Evolutionary conservation across 2,329 filamentous ascomycete species (phyloP).

Genomic region (Ophiostoma triangulosporum): DNA sequence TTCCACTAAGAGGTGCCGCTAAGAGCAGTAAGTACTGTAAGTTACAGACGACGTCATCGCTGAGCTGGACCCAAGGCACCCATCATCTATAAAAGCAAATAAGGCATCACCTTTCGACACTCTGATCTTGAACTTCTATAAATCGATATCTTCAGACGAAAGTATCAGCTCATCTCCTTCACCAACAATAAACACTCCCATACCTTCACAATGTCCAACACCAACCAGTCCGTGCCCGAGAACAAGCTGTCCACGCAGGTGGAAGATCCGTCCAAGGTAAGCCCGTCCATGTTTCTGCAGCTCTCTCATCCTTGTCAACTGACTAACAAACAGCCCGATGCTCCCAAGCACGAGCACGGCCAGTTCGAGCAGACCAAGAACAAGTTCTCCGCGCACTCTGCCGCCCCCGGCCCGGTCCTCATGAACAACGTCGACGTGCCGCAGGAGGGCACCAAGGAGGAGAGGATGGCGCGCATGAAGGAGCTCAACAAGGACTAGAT

Average conservation of each 20-base stretch:
- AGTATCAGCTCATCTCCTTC: no score
- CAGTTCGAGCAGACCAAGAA: constrained; percentile 24
- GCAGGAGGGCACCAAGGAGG: constrained; percentile 53
- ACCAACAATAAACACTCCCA: not conserved
- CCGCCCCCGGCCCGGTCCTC: constrained; percentile 44
- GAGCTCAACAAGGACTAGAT: constrained; percentile 44
- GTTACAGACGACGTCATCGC: no score
- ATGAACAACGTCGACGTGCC: constrained; percentile 38
- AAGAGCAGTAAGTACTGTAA: no score
- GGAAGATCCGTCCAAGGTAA: constrained; percentile 17
- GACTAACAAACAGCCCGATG: constrained; percentile 11
- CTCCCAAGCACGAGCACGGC: constrained; percentile 23
- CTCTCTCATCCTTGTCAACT: not conserved
- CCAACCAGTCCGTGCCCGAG: constrained; percentile 14
- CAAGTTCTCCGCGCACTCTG: constrained; percentile 38
- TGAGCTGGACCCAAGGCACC: no score
- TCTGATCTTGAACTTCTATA: no score
- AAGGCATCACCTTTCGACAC: no score
- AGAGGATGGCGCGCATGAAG: constrained; percentile 49
- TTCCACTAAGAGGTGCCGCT: no score
- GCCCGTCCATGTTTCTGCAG: not conserved
- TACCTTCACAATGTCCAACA: constrained; percentile 12
- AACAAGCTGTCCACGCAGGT: constrained; percentile 15
- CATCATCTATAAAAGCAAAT: not conserved
- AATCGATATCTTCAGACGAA: no score